A percentile compares a stretch with the other conserved stretches of the same genome.
These are phyloP conservation scores for Ustilago sp. DNA, from an alignment of 1,284 basidiomycete species.

Conservation along the genomic window DNA sequence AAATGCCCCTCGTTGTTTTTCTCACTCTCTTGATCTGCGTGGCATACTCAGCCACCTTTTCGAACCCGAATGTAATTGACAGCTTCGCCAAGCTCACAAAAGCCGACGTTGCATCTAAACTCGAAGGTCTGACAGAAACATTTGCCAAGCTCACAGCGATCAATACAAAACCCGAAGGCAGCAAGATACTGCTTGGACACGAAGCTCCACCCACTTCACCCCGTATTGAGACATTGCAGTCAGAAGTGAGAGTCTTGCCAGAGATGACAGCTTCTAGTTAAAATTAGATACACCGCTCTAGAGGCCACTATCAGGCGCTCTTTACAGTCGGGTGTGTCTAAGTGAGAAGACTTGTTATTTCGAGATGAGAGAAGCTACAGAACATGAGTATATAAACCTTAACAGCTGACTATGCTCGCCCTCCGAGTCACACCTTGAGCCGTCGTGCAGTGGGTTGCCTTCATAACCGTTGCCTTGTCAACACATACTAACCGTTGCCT, in stretches of 20 bases:
- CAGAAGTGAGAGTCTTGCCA: neutral
- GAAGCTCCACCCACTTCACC: neutral
- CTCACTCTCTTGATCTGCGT: neutral
- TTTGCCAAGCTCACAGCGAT: constrained; percentile 7
- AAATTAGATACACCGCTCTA: too few species aligned
- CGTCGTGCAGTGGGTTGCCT: too few species aligned
- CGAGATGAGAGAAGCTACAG: too few species aligned
- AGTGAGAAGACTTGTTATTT: too few species aligned
- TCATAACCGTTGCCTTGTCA: too few species aligned
- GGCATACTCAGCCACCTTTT: neutral
- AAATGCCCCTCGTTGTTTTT: neutral
- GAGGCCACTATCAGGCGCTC: too few species aligned
- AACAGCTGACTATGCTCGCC: too few species aligned
- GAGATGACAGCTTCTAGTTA: too few species aligned
- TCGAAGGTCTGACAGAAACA: neutral
- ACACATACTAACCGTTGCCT: too few species aligned
- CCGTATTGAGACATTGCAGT: neutral
- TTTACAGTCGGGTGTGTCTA: too few species aligned
- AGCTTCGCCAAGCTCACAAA: neutral
- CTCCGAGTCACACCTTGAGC: too few species aligned
- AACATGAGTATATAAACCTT: too few species aligned
- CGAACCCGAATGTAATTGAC: neutral
- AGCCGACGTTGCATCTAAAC: neutral
- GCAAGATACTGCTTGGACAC: neutral
- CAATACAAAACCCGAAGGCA: neutral